Evolutionary conservation across 495 filamentous ascomycete genomes (phyloP).

Genomic region (Xylaria castorea): DNA sequence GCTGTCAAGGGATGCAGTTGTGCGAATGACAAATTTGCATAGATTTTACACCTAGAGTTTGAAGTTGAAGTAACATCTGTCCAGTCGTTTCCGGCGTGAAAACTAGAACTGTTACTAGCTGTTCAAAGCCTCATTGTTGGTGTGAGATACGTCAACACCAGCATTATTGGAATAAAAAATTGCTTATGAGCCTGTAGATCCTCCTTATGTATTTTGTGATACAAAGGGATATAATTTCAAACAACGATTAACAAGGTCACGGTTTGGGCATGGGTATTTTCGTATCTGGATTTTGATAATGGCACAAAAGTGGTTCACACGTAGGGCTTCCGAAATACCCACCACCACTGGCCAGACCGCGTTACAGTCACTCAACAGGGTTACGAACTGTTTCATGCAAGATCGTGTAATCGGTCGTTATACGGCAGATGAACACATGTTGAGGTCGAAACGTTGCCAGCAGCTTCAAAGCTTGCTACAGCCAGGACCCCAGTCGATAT

Average conservation of each 20-base stretch:
- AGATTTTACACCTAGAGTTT: no score
- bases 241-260: background rate
- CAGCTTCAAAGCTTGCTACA: background rate
- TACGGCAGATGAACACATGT: constrained; percentile 14
- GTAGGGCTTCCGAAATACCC: background rate
- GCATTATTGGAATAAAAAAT: background rate
- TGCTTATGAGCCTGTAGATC: background rate
- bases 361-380: background rate
- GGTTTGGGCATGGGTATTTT: background rate
- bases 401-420: background rate
- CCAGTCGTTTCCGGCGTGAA: no score
- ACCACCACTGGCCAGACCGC: background rate
- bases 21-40: background rate
- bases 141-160: background rate
- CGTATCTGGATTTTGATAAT: background rate
- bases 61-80: background rate
- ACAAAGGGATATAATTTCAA: background rate
- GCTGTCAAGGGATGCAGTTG: background rate
- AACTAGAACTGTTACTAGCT: background rate
- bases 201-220: background rate
- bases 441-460: constrained; percentile 15
- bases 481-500: background rate
- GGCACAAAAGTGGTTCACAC: background rate
- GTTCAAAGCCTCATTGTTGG: background rate
- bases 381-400: background rate